A percentile compares a stretch with the other conserved stretches of the same genome.
These are phyloP conservation scores for Nemania abortiva DNA, from an alignment of 2,329 filamentous ascomycete species.

Conservation along the genomic window DNA sequence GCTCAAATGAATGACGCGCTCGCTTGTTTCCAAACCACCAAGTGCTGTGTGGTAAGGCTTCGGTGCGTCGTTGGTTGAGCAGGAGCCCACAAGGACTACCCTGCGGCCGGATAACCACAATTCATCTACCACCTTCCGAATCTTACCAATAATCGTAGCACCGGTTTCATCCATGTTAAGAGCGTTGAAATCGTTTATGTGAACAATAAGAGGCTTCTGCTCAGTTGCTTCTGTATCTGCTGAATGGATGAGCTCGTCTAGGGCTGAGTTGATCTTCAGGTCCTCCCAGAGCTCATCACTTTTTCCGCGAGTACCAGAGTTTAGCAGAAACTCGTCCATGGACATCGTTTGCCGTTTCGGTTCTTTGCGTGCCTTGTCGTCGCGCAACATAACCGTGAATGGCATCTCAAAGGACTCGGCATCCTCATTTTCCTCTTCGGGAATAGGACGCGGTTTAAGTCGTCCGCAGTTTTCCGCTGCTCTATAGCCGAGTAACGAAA, in stretches of 20 bases:
- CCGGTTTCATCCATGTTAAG: conserved; percentile 77
- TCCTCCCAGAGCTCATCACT: conserved; percentile 69
- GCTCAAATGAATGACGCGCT: conserved; percentile 48
- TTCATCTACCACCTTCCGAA: conserved; percentile 78
- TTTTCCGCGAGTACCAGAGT: conserved; percentile 54
- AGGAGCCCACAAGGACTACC: conserved; percentile 84
- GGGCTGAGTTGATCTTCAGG: conserved; percentile 68
- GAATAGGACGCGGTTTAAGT: conserved; percentile 26
- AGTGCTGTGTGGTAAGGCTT: conserved; percentile 58
- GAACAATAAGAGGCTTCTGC: conserved; percentile 73
- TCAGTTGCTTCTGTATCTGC: conserved; percentile 53
- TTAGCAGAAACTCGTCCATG: conserved; percentile 59
- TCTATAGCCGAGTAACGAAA: conserved; percentile 68
- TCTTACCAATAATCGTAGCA: conserved; percentile 73
- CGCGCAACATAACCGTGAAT: conserved; percentile 36
- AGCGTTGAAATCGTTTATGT: conserved; percentile 84
- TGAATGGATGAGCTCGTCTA: conserved; percentile 68
- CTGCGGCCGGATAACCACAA: conserved; percentile 77
- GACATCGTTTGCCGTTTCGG: conserved; percentile 49
- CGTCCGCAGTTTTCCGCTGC: conserved; percentile 67
- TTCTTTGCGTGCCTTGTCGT: conserved; percentile 43
- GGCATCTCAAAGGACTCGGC: conserved; percentile 22
- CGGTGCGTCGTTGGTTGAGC: conserved; percentile 66
- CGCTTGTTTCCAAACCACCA: conserved; percentile 56
- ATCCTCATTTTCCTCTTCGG: conserved; percentile 39